Base-by-base conservation (phyloP, 2,329 filamentous ascomycete genomes). In the Arthrinium phaeospermum region DNA sequence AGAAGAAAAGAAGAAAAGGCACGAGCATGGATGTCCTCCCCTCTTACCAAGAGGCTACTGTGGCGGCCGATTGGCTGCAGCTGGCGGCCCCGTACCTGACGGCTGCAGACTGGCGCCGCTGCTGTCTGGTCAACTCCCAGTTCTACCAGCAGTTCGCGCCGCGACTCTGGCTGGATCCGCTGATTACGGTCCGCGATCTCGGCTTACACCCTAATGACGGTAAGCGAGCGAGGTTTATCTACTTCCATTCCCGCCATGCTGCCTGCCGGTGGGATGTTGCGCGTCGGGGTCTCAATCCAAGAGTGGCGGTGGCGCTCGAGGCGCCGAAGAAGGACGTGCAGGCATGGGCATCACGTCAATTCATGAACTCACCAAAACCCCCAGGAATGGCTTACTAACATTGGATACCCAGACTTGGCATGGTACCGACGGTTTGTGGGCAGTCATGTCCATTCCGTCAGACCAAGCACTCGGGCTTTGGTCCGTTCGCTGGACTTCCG, bases 31-130 rank as follows among this genome's bases (percentile, higher is more conserved):
- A 81, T 12, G 73, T 77, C 14, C 83, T 86, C n/a, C 88, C 89
- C 1, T 88, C 88, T 0, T 91, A 91, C 77, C 80, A 83, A 69
- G 84, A 89, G 72, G 88, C 89, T 70, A 85, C 82, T 2, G 76
- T 81, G 10, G 80, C 77, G 13, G 77, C 77, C 70, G 85, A 90
- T 81, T 89, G 88, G 86, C 81, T 89, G 22, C 78, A 78, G 44
- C 74, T 90, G 4, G 85, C 85, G 16, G 86, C 83, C 8, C 83
- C 86, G 1, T 86, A 85, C 74, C 74, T 89, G 67, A 76, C 79
- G 2, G 75, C 82, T 57, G 72, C 76, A 7, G 83, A 87, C 75
- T 87, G 86, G 75, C 76, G 81, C 34, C 78, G 79, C 10, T 83
- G 89, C 61, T 89, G 86, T 76, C 83, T 84, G 49, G 88, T 90